Base-by-base conservation (phyloP, 192 early-diverging fungal species). In the Coemansia sp. region DNA sequence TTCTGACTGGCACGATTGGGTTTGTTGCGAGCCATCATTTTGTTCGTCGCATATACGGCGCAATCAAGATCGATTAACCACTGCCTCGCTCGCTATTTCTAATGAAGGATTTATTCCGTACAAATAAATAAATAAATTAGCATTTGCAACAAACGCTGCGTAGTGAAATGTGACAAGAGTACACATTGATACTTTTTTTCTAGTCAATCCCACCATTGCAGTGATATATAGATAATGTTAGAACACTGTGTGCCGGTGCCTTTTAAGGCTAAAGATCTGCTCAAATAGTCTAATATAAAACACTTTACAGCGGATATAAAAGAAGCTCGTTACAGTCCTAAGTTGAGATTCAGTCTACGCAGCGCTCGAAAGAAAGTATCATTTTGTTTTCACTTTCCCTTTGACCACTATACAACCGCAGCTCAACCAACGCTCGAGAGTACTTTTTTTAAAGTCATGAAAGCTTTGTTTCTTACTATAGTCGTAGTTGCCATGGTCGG, bases 51-150 rank as follows among this genome's bases (percentile, higher is more conserved):
- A 93, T 95, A 25, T 95, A 92, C 79, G 76, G 83, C 32, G 92
- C 92, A 39, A 93, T 95, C 71, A 97, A 94, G 79, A 87, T 94
- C 9, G 90, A 91, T 70, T 93, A 88, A 69, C 22, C 37, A 25
- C 25, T 25, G 25, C 1, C 25, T 25, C 25, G 2, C 5, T 49
- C 32, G 25, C 25, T 25, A 25, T 25, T 25, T 25, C 25, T 25
- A 25, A 25, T 25, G 25, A 25, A 25, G 25, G 2, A 25, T 25
- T 25, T 25, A 25, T 1, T 25, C 25, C 25, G 25, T 25, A 25
- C 1, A 25, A 25, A 25, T 25, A 25, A 25, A 25, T 25, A 25
- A 25, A 25, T 25, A 25, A 25, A 25, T 25, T 2, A 25, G 25
- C 25, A 25, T 25, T 25, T 25, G 25, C 25, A 25, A 25, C 25